Conservation (phyloP, 345 rosid species). For the Mangifera indica region DNA sequence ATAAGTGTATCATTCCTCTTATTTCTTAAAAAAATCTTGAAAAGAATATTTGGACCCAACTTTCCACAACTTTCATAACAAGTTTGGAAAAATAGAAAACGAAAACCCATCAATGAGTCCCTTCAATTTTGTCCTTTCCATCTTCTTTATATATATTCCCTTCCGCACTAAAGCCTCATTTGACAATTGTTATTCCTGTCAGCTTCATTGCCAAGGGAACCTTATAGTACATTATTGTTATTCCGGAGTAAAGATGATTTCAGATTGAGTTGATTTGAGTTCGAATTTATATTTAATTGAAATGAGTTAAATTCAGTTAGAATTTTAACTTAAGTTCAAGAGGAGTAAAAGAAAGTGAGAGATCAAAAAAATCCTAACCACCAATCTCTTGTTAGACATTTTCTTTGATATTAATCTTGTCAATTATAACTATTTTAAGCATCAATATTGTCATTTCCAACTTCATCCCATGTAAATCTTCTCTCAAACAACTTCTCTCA, state of each 20-base stretch:
- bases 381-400: too few relatives aligned
- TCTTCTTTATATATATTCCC: constrained; percentile 29
- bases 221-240: constrained; percentile 22
- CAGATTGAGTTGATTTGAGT: too few relatives aligned
- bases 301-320: too few relatives aligned
- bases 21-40: not conserved
- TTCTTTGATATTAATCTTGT: too few relatives aligned
- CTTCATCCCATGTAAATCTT: too few relatives aligned
- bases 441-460: too few relatives aligned
- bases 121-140: not conserved
- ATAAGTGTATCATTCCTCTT: not conserved
- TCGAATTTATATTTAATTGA: too few relatives aligned
- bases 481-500: too few relatives aligned
- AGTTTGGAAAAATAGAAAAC: not conserved
- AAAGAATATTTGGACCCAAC: not conserved
- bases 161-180: constrained; percentile 21
- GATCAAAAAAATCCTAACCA: too few relatives aligned
- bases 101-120: not conserved
- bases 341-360: too few relatives aligned
- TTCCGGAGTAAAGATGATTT: constrained; percentile 19
- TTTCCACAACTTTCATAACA: constrained; percentile 7
- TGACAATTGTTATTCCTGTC: constrained; percentile 28
- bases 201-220: constrained; percentile 21
- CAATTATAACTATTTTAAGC: too few relatives aligned
- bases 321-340: too few relatives aligned